Conservation (phyloP, 2,329 filamentous ascomycete species). For the Coleophoma eucalyptorum region DNA sequence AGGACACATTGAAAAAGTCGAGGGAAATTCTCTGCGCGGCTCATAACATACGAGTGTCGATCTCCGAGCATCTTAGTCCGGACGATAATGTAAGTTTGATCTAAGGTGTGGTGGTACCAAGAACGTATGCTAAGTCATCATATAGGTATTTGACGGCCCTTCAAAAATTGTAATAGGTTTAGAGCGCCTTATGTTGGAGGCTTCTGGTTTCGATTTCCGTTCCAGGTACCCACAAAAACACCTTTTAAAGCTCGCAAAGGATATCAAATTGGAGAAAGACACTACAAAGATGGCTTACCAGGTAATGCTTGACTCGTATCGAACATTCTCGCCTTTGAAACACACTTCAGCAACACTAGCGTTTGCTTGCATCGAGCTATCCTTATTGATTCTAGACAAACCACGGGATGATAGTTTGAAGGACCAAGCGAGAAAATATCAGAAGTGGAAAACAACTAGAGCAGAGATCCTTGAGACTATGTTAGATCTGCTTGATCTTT, state of each 20-base stretch:
- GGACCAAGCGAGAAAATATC: slow-evolving; percentile 42
- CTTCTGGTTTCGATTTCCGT: slow-evolving; percentile 89
- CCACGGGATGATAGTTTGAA: slow-evolving; percentile 46
- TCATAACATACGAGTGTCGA: slow-evolving; percentile 68
- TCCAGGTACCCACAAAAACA: slow-evolving; percentile 83
- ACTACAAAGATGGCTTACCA: slow-evolving; percentile 71
- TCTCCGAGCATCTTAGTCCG: slow-evolving; percentile 65
- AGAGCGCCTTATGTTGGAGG: slow-evolving; percentile 89
- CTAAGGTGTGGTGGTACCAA: neutral
- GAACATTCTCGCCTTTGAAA: slow-evolving; percentile 89
- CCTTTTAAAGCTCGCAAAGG: slow-evolving; percentile 71
- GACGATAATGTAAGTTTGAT: slow-evolving; percentile 69
- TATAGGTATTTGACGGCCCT: slow-evolving; percentile 72
- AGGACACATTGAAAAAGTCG: slow-evolving; percentile 97
- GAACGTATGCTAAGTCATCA: neutral
- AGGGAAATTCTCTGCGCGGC: slow-evolving; percentile 87
- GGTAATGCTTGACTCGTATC: slow-evolving; percentile 85
- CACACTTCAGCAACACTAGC: slow-evolving; percentile 84
- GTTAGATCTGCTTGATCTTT: slow-evolving; percentile 87
- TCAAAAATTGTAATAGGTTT: slow-evolving; percentile 83
- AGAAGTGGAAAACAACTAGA: slow-evolving; percentile 42
- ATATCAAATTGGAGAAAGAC: slow-evolving; percentile 37
- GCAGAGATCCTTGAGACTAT: slow-evolving; percentile 68
- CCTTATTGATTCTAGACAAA: slow-evolving; percentile 61
- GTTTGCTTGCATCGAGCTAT: slow-evolving; percentile 76